These are phyloP conservation scores for Coniochaeta sp. DNA, from an alignment of 2,329 filamentous ascomycete genomes.

Conservation along the genomic window DNA sequence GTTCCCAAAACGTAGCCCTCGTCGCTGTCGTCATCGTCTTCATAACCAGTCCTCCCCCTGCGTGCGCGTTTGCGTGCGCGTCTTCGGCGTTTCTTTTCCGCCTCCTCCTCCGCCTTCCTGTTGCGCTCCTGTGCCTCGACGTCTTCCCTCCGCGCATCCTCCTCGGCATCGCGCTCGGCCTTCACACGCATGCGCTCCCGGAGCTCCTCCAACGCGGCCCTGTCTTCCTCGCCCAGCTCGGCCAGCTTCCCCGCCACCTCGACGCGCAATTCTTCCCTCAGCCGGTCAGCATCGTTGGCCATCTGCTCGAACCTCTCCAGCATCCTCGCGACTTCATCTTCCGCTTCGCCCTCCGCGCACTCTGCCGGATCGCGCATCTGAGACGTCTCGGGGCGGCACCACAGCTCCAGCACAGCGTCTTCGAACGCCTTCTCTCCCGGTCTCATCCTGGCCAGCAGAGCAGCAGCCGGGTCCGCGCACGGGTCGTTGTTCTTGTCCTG, in stretches of 20 bases:
- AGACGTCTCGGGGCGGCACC: not conserved
- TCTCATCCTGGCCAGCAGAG: not conserved
- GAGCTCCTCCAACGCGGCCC: not conserved
- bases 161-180: not conserved
- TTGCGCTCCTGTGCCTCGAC: not conserved
- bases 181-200: not conserved
- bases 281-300: not conserved
- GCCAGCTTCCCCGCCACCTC: not conserved
- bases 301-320: not conserved
- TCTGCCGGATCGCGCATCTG: not conserved
- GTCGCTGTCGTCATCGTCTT: not conserved
- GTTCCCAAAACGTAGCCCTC: not conserved
- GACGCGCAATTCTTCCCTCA: not conserved
- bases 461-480: not conserved
- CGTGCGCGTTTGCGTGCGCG: not conserved
- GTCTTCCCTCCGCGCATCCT: not conserved
- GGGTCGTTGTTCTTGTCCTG: not conserved
- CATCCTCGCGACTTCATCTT: not conserved
- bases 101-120: not conserved
- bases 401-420: not conserved
- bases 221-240: not conserved
- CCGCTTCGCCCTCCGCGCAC: not conserved
- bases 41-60: not conserved
- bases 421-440: not conserved
- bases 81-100: not conserved